Percentiles rank a stretch among this genome's conserved stretches.
phyloP scores from a whole-genome alignment of 1,139 yeast species.

The Pichia sp. region DNA sequence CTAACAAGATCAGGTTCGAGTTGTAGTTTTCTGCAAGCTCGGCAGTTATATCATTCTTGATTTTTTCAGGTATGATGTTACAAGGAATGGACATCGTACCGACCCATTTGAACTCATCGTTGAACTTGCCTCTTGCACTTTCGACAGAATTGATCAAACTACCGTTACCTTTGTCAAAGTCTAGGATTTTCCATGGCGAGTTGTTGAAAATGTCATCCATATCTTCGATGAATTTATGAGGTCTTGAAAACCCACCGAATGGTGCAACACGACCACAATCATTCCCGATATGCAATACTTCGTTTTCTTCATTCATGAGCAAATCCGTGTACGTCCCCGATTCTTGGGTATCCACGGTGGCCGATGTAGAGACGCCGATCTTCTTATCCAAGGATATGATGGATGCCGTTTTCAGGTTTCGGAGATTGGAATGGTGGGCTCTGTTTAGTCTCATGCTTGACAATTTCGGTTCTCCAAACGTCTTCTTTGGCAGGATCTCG shows the following conservation, averaged over 20 bases:
- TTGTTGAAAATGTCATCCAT: slow-evolving; percentile 60
- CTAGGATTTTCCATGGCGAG: slow-evolving; percentile 75
- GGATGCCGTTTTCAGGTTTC: slow-evolving; percentile 16
- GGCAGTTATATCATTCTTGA: slow-evolving; percentile 48
- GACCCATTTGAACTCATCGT: slow-evolving; percentile 64
- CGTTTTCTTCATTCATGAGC: slow-evolving; percentile 15
- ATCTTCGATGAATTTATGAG: slow-evolving; percentile 44
- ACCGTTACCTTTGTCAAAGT: slow-evolving; percentile 79
- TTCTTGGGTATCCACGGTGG: no score
- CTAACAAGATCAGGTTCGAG: slow-evolving; percentile 68
- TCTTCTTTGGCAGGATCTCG: slow-evolving; percentile 34
- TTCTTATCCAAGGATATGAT: slow-evolving; percentile 16
- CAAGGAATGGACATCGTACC: slow-evolving; percentile 93
- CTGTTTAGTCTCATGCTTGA: slow-evolving; percentile 43
- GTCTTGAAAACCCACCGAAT: slow-evolving; percentile 73
- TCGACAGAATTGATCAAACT: slow-evolving; percentile 85
- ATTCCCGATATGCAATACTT: slow-evolving; percentile 2
- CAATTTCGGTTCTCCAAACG: slow-evolving; percentile 23
- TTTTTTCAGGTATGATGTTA: slow-evolving; percentile 64
- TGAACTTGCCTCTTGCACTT: slow-evolving; percentile 47
- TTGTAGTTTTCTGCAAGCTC: slow-evolving; percentile 47
- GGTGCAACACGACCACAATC: slow-evolving; percentile 49
- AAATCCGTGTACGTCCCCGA: slow-evolving; percentile 9
- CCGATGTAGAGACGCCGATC: neutral
- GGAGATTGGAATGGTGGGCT: slow-evolving; percentile 23